Conservation (phyloP, 2,329 filamentous ascomycete genomes). For the Scedosporium dehoogii region DNA sequence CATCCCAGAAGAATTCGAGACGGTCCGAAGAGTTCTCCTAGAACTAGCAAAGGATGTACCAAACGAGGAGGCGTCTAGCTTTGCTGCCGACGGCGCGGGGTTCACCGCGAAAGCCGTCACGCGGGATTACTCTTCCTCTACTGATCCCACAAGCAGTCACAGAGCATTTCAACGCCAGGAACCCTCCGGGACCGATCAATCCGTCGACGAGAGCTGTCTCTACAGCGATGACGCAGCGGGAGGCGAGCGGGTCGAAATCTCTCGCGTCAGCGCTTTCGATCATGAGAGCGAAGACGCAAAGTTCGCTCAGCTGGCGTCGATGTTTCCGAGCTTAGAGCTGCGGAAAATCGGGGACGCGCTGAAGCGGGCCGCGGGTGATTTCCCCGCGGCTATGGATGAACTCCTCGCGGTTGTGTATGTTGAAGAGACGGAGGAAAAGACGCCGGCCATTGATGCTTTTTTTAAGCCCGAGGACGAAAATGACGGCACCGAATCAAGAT, state of each 20-base stretch:
- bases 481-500: conserved; percentile 13
- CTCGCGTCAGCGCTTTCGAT: too few relatives aligned
- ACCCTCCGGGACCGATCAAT: too few relatives aligned
- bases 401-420: conserved; percentile 73
- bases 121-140: conserved; percentile 3
- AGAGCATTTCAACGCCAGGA: neutral
- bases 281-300: conserved; percentile 43
- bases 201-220: too few relatives aligned
- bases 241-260: too few relatives aligned
- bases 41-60: conserved; percentile 53
- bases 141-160: conserved; percentile 4
- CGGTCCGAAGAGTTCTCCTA: conserved; percentile 48
- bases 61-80: conserved; percentile 61
- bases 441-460: conserved; percentile 72
- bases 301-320: conserved; percentile 49
- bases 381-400: conserved; percentile 65
- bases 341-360: conserved; percentile 59
- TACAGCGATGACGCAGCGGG: too few relatives aligned
- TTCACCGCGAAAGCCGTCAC: conserved; percentile 12
- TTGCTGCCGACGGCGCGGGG: conserved; percentile 59
- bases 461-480: conserved; percentile 42
- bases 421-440: conserved; percentile 49
- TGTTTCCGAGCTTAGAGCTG: conserved; percentile 61
- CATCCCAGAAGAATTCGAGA: conserved; percentile 39
- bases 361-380: conserved; percentile 56